These are phyloP conservation scores for Murraya paniculata DNA, from an alignment of 345 rosid genomes.

Conservation along the genomic window DNA sequence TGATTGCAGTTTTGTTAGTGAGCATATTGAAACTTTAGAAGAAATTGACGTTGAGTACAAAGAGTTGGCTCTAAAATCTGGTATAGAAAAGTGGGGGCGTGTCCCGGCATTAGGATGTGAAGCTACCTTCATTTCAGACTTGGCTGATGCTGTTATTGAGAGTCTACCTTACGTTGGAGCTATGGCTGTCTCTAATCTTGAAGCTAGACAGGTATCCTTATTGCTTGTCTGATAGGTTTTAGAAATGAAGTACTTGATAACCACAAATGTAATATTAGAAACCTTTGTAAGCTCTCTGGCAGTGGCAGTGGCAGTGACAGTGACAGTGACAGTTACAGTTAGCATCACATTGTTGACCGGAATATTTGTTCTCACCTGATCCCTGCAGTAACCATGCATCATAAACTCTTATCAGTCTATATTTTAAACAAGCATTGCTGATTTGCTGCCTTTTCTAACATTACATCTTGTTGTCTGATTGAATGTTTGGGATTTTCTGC, in stretches of 20 bases:
- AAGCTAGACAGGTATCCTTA: slow-evolving; percentile 86
- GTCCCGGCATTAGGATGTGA: slow-evolving; percentile 96
- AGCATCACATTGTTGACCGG: neutral
- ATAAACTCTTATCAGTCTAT: neutral
- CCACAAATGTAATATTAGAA: no score
- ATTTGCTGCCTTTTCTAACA: neutral
- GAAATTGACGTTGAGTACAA: slow-evolving; percentile 97
- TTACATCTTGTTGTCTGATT: neutral
- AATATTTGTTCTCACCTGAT: neutral
- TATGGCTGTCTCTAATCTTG: slow-evolving; percentile 95
- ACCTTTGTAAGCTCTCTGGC: no score
- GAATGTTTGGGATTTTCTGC: slow-evolving; percentile 23
- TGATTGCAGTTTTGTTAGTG: slow-evolving; percentile 83
- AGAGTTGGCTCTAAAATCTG: slow-evolving; percentile 89
- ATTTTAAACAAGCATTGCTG: neutral
- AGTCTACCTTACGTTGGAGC: slow-evolving; percentile 99
- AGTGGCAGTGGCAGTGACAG: no score
- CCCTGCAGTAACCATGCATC: neutral
- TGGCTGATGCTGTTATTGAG: slow-evolving; percentile 97
- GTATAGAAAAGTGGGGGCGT: slow-evolving; percentile 95
- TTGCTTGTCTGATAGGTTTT: neutral
- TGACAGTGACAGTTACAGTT: neutral
- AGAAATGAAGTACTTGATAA: neutral
- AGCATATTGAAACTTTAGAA: slow-evolving; percentile 96
- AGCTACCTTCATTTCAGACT: slow-evolving; percentile 86